Evolutionary conservation across 164 flowering plant species (phyloP).

Genomic region (Vitis vinifera): ASM3070453v1 NC_081809.1:26607001-26607500

Average conservation of each 20-base stretch:
- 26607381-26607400: slow-evolving; percentile 16
- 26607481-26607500: slow-evolving; percentile 53
- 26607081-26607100: slow-evolving; percentile 2
- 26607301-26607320: slow-evolving; percentile 79
- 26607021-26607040: neutral
- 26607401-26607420: slow-evolving; percentile 9
- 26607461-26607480: slow-evolving; percentile 75
- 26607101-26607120: slow-evolving; percentile 36
- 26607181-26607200: slow-evolving; percentile 9
- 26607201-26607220: slow-evolving; percentile 75
- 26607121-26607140: slow-evolving; percentile 27
- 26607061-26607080: slow-evolving; percentile 22
- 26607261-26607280: slow-evolving; percentile 57
- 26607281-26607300: slow-evolving; percentile 68
- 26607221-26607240: slow-evolving; percentile 86
- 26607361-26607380: slow-evolving; percentile 19
- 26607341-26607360: slow-evolving; percentile 47
- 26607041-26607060: neutral
- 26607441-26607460: slow-evolving; percentile 45
- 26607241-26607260: slow-evolving; percentile 28
- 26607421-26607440: slow-evolving; percentile 21
- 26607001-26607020: slow-evolving; percentile 18
- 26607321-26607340: slow-evolving; percentile 79
- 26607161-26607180: slow-evolving; percentile 17
- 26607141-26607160: slow-evolving; percentile 25